These are phyloP conservation scores for Lathyrus aphaca DNA, from an alignment of 306 rosid species.

Conservation along the genomic window DNA sequence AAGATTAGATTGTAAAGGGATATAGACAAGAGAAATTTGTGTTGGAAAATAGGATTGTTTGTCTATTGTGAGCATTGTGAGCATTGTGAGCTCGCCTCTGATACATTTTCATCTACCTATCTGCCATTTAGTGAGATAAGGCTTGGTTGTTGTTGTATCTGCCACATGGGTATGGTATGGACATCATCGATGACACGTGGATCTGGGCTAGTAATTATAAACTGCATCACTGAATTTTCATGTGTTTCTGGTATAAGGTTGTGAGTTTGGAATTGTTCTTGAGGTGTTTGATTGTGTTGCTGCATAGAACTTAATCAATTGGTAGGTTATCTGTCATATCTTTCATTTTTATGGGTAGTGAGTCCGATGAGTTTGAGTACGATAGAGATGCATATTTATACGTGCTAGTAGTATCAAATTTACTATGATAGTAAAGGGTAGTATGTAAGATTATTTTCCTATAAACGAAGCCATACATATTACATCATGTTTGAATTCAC, in stretches of 20 bases:
- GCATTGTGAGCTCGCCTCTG: constrained; percentile 1
- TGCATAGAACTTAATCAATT: constrained; percentile 23
- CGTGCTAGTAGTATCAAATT: neutral
- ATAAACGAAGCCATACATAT: neutral
- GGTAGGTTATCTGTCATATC: constrained; percentile 15
- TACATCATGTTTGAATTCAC: too few species aligned
- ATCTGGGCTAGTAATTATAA: constrained; percentile 23
- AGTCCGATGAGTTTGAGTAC: constrained; percentile 3
- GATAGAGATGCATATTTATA: constrained; percentile 7
- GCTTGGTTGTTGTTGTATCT: too few species aligned
- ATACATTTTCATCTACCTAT: constrained; percentile 3
- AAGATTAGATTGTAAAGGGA: neutral
- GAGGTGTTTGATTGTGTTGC: constrained; percentile 21
- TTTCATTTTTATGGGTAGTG: neutral
- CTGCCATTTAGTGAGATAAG: too few species aligned
- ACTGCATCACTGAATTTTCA: constrained; percentile 23
- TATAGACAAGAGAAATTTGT: neutral
- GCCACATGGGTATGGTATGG: neutral
- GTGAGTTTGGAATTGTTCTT: constrained; percentile 20
- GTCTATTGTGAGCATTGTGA: too few species aligned
- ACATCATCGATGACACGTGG: constrained; percentile 19
- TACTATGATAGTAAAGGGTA: neutral
- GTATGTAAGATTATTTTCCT: constrained; percentile 11
- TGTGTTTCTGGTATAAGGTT: constrained; percentile 22
- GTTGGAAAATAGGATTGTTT: neutral